Percentiles rank a stretch among this genome's conserved stretches.
Evolutionary conservation across 2,329 filamentous ascomycete genomes (phyloP).

Genomic region (Aspergillus aculeatus): DNA sequence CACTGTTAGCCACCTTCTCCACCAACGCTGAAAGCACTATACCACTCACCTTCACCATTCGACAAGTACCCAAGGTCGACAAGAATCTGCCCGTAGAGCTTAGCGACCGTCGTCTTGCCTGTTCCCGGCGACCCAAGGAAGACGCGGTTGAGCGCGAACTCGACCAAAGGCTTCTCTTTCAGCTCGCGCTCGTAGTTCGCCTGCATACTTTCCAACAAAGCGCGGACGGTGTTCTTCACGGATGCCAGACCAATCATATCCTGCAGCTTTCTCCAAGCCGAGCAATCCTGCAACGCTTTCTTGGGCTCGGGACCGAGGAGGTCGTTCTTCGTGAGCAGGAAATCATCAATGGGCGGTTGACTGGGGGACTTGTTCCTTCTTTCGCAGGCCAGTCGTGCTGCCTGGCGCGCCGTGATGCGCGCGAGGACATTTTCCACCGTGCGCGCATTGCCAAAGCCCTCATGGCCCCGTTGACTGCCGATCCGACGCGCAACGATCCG

Average conservation of each 20-base stretch:
- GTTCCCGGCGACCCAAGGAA: conserved; percentile 73
- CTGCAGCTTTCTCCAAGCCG: conserved; percentile 60
- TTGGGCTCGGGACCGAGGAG: conserved; percentile 68
- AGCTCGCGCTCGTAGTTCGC: conserved; percentile 68
- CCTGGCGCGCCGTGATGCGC: conserved; percentile 58
- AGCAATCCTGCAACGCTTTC: conserved; percentile 50
- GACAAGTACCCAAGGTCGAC: conserved; percentile 66
- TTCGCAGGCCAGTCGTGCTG: conserved; percentile 53
- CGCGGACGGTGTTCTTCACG: conserved; percentile 62
- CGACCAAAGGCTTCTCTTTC: conserved; percentile 56
- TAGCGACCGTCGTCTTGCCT: conserved; percentile 73
- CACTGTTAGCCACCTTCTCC: background rate
- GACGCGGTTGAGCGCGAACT: conserved; percentile 65
- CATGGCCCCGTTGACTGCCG: conserved; percentile 60
- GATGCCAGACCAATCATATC: conserved; percentile 57
- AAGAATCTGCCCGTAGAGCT: conserved; percentile 68
- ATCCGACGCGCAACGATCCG: conserved; percentile 63
- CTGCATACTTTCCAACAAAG: conserved; percentile 60
- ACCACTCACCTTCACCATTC: conserved; percentile 61
- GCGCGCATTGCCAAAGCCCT: conserved; percentile 73
- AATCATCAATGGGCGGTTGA: conserved; percentile 51
- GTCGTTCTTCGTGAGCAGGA: conserved; percentile 61
- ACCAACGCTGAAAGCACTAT: background rate
- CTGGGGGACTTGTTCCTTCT: conserved; percentile 35
- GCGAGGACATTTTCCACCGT: conserved; percentile 63